Evolutionary conservation across 129 eudicot species (phyloP).

Genomic region (Flaveria linearis): DNA sequence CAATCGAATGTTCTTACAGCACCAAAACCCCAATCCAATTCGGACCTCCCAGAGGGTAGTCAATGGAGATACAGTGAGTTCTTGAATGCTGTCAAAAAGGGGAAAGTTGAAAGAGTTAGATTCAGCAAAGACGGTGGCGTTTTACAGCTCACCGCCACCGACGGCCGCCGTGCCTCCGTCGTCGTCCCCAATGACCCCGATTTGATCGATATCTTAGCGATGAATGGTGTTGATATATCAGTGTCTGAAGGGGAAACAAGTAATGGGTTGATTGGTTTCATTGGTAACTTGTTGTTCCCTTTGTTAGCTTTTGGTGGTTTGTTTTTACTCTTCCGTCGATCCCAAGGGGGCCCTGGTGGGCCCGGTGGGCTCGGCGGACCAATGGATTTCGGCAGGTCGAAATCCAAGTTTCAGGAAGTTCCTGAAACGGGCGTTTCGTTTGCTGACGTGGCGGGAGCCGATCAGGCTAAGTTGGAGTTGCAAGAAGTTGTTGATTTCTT

Average conservation of each 20-base stretch:
- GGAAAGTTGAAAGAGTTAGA: constrained; percentile 91
- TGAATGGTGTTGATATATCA: constrained; percentile 93
- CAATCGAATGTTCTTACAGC: constrained; percentile 63
- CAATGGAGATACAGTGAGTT: constrained; percentile 96
- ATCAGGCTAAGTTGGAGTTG: constrained; percentile 83
- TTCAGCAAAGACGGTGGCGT: constrained; percentile 79
- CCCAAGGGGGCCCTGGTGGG: constrained; percentile 94
- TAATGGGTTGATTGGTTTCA: constrained; percentile 74
- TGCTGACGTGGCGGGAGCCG: constrained; percentile 97
- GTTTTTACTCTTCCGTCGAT: constrained; percentile 72
- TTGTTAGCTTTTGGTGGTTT: constrained; percentile 84
- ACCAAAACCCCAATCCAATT: constrained; percentile 59
- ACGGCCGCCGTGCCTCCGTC: constrained; percentile 76
- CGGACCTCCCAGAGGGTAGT: constrained; percentile 88
- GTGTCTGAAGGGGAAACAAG: constrained; percentile 89
- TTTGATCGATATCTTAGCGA: constrained; percentile 86
- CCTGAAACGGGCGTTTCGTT: constrained; percentile 95
- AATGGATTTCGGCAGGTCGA: constrained; percentile 95
- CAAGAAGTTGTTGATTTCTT: constrained; percentile 95
- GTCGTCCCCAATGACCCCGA: constrained; percentile 93
- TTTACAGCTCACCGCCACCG: constrained; percentile 82
- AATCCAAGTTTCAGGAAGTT: constrained; percentile 96
- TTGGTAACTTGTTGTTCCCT: constrained; percentile 85
- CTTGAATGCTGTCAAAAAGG: constrained; percentile 91
- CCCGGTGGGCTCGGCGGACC: constrained; percentile 97